Evolutionary conservation across 306 rosid species (phyloP), one percentile per base, ranked within the genome.

Genomic region (Vigna trinervia): DNA sequence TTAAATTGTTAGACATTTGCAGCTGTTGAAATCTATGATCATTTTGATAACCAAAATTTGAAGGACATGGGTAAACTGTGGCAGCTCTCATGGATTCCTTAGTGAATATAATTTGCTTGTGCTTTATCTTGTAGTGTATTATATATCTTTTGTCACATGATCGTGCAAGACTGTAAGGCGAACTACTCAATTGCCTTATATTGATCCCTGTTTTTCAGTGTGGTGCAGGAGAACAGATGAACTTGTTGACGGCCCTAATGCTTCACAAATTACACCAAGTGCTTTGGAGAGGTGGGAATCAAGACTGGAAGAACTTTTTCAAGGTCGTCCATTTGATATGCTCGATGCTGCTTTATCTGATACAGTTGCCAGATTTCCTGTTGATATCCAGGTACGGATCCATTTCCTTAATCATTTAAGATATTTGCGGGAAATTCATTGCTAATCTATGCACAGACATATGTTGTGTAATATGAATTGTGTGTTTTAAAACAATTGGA

Each of bases 201-300:
- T 54, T 45, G 30, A 70, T 74, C 41, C 34, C 30, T 80, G 83
- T 74, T 76, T 83, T 78, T 80, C 84, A 88, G 91, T 88, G 71
- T 88, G 91, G 91, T 85, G 91, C 78, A 78, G 91, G 77, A 83
- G 91, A 72, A 88, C 89, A 20, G 89, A 88, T 83, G 89, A 88
- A 54, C 91, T 88, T 75, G 91, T 88, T 38, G 91, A 88, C 83
- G 91, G 91, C 19, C 91, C 89, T 11, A 85, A 88, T 72, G 89
- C 91, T 41, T 83, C 89, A 13, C 89, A 88, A 65, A 88, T 88
- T 30, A 85, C 91, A n/a, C 89, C 86, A 75, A 17, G 72, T 54
- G 89, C 89, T 71, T 62, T 88, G 82, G 91, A 88, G 63, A 83
- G 91, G 65, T 85, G 91, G 89, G 89, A 88, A 60, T 76, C 86